Base-by-base conservation (phyloP, 2,329 filamentous ascomycete species). In the Ceratocystis lukuohia region DNA sequence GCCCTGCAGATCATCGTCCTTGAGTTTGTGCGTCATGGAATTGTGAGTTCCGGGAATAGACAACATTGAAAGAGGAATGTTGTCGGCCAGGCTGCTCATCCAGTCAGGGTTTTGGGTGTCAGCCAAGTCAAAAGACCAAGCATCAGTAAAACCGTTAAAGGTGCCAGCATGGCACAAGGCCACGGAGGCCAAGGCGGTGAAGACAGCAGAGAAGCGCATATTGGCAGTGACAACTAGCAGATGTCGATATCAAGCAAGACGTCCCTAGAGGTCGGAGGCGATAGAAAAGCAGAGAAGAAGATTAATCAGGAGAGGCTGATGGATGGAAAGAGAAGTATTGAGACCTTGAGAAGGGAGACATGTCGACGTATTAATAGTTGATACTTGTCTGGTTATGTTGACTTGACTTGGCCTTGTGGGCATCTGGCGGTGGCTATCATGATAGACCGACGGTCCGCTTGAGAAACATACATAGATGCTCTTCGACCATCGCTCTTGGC, bases 31-130 rank as follows among this genome's bases (percentile, higher is more conserved):
- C 30, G 80, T 81, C 76, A 82, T 77, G 41, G 80, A 80, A 71
- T 82, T 79, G 72, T 82, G 80, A 1, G 80, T 81, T 41, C 80
- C 80, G 0, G 80, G 80, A 68, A 82, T 77, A 62, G 78, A 80
- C 56, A 82, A 74, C 61, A 72, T 74, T 33, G 77, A 74, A 44
- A 82, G 72, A 56, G 71, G 72, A 44, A 74, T 72, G 30, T 72
- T 68, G 70, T 80, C 76, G 33, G 77, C 76, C 12, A 80, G 70
- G 5, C 62, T 62, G 25, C 72, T 72, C 79, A 80, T 80, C 79
- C 79, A 81, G 45, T 69, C 65, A 6, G 75, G 71, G 30, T 75
- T 71, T 50, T 72, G 69, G 44, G 71, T 70, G 30, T 68, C 69
- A 67, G 74, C 70, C 48, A 75, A 71, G 69, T 80, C 76, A 72